Evolutionary conservation across 495 filamentous ascomycete genomes (phyloP), one percentile per base, ranked within the genome.

Genomic region (Neurospora africana): DNA sequence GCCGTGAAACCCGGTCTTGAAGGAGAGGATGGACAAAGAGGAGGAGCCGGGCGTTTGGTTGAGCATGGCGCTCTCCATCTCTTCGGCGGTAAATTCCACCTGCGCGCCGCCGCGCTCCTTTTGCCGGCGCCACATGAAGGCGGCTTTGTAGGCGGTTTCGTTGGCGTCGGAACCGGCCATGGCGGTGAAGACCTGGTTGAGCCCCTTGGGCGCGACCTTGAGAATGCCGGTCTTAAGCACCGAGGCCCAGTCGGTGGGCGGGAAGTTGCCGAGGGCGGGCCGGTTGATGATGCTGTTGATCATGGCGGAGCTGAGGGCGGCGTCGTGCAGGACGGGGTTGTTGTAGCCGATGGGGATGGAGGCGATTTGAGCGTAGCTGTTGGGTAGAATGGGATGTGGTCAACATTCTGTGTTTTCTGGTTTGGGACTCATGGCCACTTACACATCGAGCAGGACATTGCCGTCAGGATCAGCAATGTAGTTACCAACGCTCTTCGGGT

Each of bases 131-230:
- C 92, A 99, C 91, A 99, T 99, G 86, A 98, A 98, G 71, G 95
- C 95, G 43, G 95, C 95, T 82, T 99, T 99, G 87, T 94, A 99
- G 69, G 96, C 96, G n/a, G 93, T 93, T 83, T 99, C 96, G 85
- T 98, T 98, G 81, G 95, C 96, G 79, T 99, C 95, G 10, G 93
- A 97, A 75, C 95, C 95, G 69, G 95, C 89, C 89, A 94, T 93
- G 75, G 91, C 95, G 33, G 95, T 99, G 87, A 98, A 98, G 76
- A 99, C 95, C 81, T 98, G 93, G 86, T 96, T 84, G 76, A 97
- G 85, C 21, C 96, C 95, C 80, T 91, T 93, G 67, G 95, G 95
- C 7, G 96, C 94, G 69, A 92, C 95, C 78, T 87, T 90, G 74
- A 99, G 89, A 68, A 97, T 88, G 79, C 94, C 94, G n/a, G 90